Evolutionary conservation across 73 alveolate genomes (phyloP).

Genomic region (Paramecium tetraurelia): DNA sequence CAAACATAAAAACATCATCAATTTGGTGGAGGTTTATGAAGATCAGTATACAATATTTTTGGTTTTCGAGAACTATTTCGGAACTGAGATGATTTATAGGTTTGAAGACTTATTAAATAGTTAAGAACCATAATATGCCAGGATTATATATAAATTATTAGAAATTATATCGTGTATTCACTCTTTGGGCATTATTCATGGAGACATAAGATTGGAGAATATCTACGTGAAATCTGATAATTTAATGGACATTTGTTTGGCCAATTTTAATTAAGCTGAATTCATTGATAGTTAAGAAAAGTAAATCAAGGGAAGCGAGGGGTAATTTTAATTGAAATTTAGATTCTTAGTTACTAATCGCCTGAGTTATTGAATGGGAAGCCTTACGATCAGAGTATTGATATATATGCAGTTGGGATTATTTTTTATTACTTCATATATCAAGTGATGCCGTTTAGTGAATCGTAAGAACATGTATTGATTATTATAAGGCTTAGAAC

Average conservation of each 20-base stretch:
- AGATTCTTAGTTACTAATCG: slow-evolving; percentile 19
- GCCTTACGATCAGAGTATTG: slow-evolving; percentile 8
- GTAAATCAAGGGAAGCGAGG: not conserved
- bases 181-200: not conserved
- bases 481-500: slow-evolving; percentile 5
- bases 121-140: slow-evolving; percentile 20
- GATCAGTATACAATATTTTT: slow-evolving; percentile 66
- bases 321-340: not conserved
- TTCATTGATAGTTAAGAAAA: not conserved
- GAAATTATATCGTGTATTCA: not conserved
- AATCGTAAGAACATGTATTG: slow-evolving; percentile 40
- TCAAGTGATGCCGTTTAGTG: slow-evolving; percentile 48
- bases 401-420: slow-evolving; percentile 15
- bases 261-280: slow-evolving; percentile 30
- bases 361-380: slow-evolving; percentile 33
- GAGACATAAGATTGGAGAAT: slow-evolving; percentile 8
- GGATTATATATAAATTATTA: slow-evolving; percentile 4
- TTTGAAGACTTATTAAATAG: slow-evolving; percentile 30
- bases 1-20: slow-evolving; percentile 75
- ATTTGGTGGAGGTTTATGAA: slow-evolving; percentile 75
- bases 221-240: slow-evolving; percentile 25
- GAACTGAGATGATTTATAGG: slow-evolving; percentile 71
- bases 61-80: slow-evolving; percentile 68
- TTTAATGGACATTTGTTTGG: slow-evolving; percentile 1
- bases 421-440: slow-evolving; percentile 9